Evolutionary conservation across 1,284 basidiomycete species (phyloP).

Genomic region (Cystobasidiaceae sp.): DNA sequence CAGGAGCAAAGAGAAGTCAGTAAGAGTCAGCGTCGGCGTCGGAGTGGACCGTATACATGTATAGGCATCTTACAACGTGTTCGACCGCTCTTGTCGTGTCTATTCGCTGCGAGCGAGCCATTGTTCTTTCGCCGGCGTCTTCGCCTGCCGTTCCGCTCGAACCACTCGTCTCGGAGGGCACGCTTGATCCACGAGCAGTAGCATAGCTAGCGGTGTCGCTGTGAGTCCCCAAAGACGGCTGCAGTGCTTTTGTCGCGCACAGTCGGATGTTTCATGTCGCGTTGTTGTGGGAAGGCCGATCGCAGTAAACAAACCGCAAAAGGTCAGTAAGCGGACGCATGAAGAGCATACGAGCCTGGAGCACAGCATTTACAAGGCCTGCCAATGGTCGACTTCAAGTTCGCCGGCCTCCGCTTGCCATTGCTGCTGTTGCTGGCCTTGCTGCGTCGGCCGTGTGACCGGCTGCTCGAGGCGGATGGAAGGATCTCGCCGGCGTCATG

Average conservation of each 20-base stretch:
- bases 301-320: slow-evolving; percentile 8
- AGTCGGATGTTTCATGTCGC: neutral
- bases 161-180: neutral
- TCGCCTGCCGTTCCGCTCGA: neutral
- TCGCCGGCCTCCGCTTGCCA: neutral
- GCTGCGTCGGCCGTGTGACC: neutral
- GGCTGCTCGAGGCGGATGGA: no score
- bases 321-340: no score
- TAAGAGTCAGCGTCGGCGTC: no score
- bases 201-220: slow-evolving; percentile 21
- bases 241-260: neutral
- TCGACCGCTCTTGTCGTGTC: no score
- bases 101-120: no score
- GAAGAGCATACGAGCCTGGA: neutral
- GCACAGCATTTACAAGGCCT: neutral
- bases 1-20: no score
- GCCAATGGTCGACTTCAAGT: slow-evolving; percentile 8
- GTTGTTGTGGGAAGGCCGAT: neutral
- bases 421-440: slow-evolving; percentile 8
- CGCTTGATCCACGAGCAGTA: slow-evolving; percentile 9
- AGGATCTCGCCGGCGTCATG: no score
- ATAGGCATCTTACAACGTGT: no score
- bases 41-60: no score
- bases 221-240: neutral
- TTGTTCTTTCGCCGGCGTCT: neutral